Evolutionary conservation across 805 yeast species (phyloP), one percentile per base, ranked within the genome.

Genomic region (Teunomyces gatunensis): DNA sequence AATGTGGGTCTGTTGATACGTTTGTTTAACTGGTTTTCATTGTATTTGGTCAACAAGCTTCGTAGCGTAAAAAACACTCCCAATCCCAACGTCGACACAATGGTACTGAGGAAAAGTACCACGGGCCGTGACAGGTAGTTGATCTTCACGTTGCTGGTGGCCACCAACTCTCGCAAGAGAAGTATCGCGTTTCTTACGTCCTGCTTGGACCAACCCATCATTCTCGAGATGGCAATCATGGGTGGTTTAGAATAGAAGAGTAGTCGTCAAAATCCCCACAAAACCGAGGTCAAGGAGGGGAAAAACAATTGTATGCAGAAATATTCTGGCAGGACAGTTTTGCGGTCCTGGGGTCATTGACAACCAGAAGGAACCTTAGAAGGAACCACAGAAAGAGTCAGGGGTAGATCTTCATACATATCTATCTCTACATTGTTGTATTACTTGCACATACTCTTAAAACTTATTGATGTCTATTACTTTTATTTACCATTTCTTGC

Each of bases 91-190:
- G 77, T 71, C 10, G 74, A 59, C 7, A 70, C 57, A 20, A 73
- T 45, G 9, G 77, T 73, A 5, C 72, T 61, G 47, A 72, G 59
- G 51, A 73, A 73, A 27, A 73, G 61, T 4, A 71, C 56, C 39
- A 73, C 77, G 1, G 77, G 77, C 39, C 75, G 58, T 44, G 73
- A 67, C 51, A 60, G 71, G 53, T 70, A 71, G 56, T 73, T 73
- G 50, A 73, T 59, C 41, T 61, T 57, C 45, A 69, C 72, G 47
- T 60, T 64, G 52, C 67, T 70, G 43, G 69, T 67, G 44, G 58
- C 62, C 53, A 67, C 68, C 1, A 69, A 67, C 49, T 73, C 77
- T 44, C 62, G 67, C 13, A 71, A 52, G 15, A 73, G 54, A 44
- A 63, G 57, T 30, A 69, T 46, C 6, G 71, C 49, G 41, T 67